These are phyloP conservation scores for Aspergillus caelatus DNA, from an alignment of 2,329 filamentous ascomycete genomes.

Conservation along the genomic window DNA sequence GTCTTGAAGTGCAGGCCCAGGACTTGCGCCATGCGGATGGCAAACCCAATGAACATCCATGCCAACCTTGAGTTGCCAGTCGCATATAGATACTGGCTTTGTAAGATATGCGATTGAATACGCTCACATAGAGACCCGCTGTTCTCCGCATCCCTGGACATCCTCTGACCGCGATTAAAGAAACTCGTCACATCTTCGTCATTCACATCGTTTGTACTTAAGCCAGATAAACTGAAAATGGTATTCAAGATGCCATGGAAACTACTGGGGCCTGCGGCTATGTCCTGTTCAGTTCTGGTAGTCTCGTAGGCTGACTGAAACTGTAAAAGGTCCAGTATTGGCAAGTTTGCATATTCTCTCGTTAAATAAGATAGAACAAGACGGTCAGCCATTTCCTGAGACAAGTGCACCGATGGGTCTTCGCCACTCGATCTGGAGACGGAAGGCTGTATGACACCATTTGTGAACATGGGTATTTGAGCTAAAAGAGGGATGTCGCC, in stretches of 20 bases:
- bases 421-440: not conserved
- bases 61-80: constrained; percentile 22
- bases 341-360: constrained; percentile 30
- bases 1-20: constrained; percentile 23
- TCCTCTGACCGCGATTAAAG: constrained; percentile 22
- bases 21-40: constrained; percentile 24
- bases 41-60: constrained; percentile 26
- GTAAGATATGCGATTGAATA: constrained; percentile 26
- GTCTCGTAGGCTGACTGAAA: constrained; percentile 22
- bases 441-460: not conserved
- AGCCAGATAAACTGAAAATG: constrained; percentile 22
- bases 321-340: constrained; percentile 23
- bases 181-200: constrained; percentile 16
- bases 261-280: constrained; percentile 10
- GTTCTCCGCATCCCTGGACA: constrained; percentile 19
- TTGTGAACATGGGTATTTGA: not conserved
- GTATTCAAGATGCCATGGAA: constrained; percentile 24
- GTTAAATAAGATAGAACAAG: constrained; percentile 24
- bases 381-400: constrained; percentile 20
- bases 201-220: constrained; percentile 13
- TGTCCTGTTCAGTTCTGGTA: constrained; percentile 7
- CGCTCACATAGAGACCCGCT: constrained; percentile 12
- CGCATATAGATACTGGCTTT: constrained; percentile 27
- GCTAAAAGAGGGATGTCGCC: not conserved
- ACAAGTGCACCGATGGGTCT: constrained; percentile 10